Conservation (phyloP, 169 alveolate species). For the Plasmodium knowlesi region DNA sequence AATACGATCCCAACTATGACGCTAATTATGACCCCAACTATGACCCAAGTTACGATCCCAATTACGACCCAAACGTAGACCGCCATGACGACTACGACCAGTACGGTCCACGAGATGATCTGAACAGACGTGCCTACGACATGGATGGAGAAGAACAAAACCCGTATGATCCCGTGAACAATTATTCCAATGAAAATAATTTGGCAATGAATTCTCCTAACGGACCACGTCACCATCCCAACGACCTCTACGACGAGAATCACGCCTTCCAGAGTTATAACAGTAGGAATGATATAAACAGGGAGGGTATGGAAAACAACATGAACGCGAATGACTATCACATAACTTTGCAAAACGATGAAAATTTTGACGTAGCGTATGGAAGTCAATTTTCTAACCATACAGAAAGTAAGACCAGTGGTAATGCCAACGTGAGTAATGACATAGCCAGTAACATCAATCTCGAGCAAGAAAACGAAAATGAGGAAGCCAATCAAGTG, state of each 20-base stretch:
- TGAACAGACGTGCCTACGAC: not conserved
- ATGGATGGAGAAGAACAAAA: not conserved
- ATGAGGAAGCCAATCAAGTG: not conserved
- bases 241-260: not conserved
- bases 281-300: not conserved
- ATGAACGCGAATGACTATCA: not conserved
- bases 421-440: not conserved
- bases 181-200: not conserved
- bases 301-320: not conserved
- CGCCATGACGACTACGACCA: not conserved
- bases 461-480: not conserved
- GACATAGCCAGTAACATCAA: not conserved
- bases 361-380: not conserved
- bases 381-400: not conserved
- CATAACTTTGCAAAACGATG: not conserved
- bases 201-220: not conserved
- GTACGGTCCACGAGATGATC: not conserved
- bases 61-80: not conserved
- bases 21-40: not conserved
- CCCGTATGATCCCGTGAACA: not conserved
- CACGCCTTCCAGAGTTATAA: not conserved
- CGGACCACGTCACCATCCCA: conserved; percentile 1
- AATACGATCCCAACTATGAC: not conserved
- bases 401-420: not conserved
- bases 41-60: not conserved